These are phyloP conservation scores for Eutrema heterophyllum DNA, from an alignment of 345 rosid genomes.

Conservation along the genomic window DNA sequence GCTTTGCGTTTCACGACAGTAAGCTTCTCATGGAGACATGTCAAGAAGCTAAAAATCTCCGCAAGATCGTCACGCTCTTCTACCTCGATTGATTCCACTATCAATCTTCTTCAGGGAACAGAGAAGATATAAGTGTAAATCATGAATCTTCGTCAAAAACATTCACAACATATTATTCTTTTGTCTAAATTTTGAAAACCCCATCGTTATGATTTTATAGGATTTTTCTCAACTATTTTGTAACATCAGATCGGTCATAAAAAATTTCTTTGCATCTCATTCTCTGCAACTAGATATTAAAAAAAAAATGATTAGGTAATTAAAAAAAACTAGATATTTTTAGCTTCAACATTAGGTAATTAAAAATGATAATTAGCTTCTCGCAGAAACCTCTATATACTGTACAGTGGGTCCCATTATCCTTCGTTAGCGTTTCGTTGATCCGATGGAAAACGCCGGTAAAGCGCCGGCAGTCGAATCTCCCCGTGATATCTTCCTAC, in stretches of 20 bases:
- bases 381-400: too few relatives aligned
- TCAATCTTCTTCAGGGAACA: not conserved
- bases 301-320: too few relatives aligned
- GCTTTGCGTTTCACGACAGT: constrained; percentile 99
- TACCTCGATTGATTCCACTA: constrained; percentile 61
- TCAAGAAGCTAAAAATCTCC: constrained; percentile 85
- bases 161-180: constrained; percentile 14
- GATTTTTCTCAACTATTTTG: constrained; percentile 1
- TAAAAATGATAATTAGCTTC: too few relatives aligned
- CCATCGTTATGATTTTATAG: not conserved
- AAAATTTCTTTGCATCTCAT: not conserved
- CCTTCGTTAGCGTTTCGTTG: not conserved
- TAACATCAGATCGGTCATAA: not conserved
- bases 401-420: not conserved
- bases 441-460: constrained; percentile 11
- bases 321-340: too few relatives aligned
- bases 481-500: not conserved
- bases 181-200: constrained; percentile 17
- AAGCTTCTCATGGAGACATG: constrained; percentile 90
- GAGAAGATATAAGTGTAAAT: constrained; percentile 22
- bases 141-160: not conserved
- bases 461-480: not conserved
- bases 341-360: too few relatives aligned
- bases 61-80: constrained; percentile 90
- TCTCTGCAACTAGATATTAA: not conserved